phyloP scores from a whole-genome alignment of 2,329 filamentous ascomycete genomes.

The Dothiorella sarmentorum region DNA sequence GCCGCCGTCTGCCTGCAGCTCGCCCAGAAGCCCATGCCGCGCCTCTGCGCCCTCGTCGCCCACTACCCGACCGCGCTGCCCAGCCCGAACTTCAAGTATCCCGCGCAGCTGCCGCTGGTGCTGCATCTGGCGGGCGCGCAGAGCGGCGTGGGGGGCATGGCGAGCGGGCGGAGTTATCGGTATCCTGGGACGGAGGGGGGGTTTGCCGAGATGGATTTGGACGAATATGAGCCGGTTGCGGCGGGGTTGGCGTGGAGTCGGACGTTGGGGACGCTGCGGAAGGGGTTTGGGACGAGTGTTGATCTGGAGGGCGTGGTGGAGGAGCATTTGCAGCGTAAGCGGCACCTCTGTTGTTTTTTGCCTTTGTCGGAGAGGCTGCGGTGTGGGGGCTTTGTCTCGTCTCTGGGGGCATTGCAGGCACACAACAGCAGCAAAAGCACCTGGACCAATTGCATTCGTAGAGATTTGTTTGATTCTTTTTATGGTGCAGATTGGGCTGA shows the following conservation, averaged over 20 bases:
- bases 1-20: constrained; percentile 39
- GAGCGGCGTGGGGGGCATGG: constrained; percentile 28
- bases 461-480: background rate
- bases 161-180: constrained; percentile 38
- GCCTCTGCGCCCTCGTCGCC: constrained; percentile 39
- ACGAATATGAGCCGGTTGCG: constrained; percentile 40
- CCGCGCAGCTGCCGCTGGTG: constrained; percentile 35
- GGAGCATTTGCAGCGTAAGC: constrained; percentile 30
- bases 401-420: no score
- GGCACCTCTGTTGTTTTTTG: background rate
- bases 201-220: constrained; percentile 42
- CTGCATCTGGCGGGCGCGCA: constrained; percentile 42
- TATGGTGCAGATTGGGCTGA: background rate
- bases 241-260: constrained; percentile 43
- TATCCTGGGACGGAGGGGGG: constrained; percentile 38
- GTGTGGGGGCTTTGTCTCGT: no score
- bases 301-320: constrained; percentile 34
- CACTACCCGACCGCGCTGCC: constrained; percentile 43
- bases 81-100: constrained; percentile 37
- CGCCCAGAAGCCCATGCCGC: constrained; percentile 40
- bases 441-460: background rate
- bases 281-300: constrained; percentile 34
- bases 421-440: background rate
- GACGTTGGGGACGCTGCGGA: constrained; percentile 37
- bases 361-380: no score